Conservation (phyloP, 805 yeast genomes). For the Starmera quercuum region DNA sequence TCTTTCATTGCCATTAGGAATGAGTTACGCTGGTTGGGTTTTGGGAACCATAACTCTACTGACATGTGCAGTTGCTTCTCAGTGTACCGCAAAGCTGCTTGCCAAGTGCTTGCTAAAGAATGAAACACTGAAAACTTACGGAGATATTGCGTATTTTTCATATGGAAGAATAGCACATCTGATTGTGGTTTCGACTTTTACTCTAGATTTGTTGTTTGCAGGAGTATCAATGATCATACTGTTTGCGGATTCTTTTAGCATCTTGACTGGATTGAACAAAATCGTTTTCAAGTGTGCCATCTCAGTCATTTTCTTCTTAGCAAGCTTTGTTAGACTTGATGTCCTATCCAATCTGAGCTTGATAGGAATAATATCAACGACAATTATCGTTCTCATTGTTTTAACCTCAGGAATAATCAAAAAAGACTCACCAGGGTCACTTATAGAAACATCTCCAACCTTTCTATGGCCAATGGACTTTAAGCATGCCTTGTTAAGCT, state of each 20-base stretch:
- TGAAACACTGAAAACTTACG: slow-evolving; percentile 41
- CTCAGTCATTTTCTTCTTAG: slow-evolving; percentile 30
- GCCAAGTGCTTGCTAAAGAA: slow-evolving; percentile 38
- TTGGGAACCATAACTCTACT: slow-evolving; percentile 36
- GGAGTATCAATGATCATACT: slow-evolving; percentile 48
- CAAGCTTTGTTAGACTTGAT: slow-evolving; percentile 50
- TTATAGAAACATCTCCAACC: slow-evolving; percentile 37
- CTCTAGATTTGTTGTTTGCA: slow-evolving; percentile 55
- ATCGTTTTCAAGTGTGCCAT: slow-evolving; percentile 34
- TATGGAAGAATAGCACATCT: slow-evolving; percentile 39
- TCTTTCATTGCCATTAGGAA: slow-evolving; percentile 64
- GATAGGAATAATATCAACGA: slow-evolving; percentile 49
- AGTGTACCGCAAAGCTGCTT: slow-evolving; percentile 45
- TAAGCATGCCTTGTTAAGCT: slow-evolving; percentile 37
- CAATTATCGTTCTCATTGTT: slow-evolving; percentile 39
- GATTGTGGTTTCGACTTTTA: slow-evolving; percentile 40
- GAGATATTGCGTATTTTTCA: slow-evolving; percentile 46
- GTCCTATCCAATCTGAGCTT: slow-evolving; percentile 46
- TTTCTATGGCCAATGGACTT: slow-evolving; percentile 31
- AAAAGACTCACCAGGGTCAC: slow-evolving; percentile 44
- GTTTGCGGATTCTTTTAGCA: slow-evolving; percentile 52
- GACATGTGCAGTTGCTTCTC: slow-evolving; percentile 40
- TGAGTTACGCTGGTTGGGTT: slow-evolving; percentile 62
- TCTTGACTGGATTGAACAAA: slow-evolving; percentile 35
- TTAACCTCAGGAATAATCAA: slow-evolving; percentile 39